Conservation (phyloP, 768 basidiomycete species). For the Agrocybe praecox region DNA sequence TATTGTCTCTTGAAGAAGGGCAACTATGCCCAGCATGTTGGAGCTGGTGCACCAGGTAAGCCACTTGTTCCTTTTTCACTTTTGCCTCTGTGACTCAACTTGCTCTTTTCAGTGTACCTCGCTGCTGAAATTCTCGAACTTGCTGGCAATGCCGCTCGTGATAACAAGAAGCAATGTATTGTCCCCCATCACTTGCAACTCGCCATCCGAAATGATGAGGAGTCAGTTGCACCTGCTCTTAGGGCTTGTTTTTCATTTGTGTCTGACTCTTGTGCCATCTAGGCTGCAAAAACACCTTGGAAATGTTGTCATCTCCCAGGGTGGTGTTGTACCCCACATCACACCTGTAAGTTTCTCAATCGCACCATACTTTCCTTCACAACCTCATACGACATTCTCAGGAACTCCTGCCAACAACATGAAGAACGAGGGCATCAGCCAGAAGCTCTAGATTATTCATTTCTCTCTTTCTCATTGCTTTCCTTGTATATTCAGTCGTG, state of each 20-base stretch:
- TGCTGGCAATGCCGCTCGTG: conserved; percentile 84
- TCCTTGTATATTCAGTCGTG: conserved; percentile 16
- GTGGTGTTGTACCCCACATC: conserved; percentile 81
- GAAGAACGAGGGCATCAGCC: conserved; percentile 46
- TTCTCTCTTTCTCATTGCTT: conserved; percentile 19
- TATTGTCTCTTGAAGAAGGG: conserved; percentile 89
- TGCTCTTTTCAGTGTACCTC: conserved; percentile 66
- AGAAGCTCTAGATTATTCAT: conserved; percentile 42
- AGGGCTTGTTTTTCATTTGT: background rate
- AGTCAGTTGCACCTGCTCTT: conserved; percentile 41
- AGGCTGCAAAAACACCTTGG: conserved; percentile 84
- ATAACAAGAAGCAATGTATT: conserved; percentile 93
- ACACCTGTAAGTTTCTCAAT: conserved; percentile 39
- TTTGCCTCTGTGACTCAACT: conserved; percentile 21
- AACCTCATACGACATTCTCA: conserved; percentile 24
- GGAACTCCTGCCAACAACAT: conserved; percentile 45
- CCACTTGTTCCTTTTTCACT: conserved; percentile 3
- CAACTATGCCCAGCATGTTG: conserved; percentile 88
- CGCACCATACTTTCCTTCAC: background rate
- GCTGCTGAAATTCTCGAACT: conserved; percentile 94
- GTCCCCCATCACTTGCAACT: conserved; percentile 93
- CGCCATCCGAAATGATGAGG: conserved; percentile 91
- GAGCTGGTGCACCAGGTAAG: conserved; percentile 84
- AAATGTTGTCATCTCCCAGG: conserved; percentile 90
- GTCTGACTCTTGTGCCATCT: conserved; percentile 5